Percentiles rank a stretch among this genome's conserved stretches.
phyloP scores from a whole-genome alignment of 2,329 filamentous ascomycete genomes.

The Alternaria ethzedia region DNA sequence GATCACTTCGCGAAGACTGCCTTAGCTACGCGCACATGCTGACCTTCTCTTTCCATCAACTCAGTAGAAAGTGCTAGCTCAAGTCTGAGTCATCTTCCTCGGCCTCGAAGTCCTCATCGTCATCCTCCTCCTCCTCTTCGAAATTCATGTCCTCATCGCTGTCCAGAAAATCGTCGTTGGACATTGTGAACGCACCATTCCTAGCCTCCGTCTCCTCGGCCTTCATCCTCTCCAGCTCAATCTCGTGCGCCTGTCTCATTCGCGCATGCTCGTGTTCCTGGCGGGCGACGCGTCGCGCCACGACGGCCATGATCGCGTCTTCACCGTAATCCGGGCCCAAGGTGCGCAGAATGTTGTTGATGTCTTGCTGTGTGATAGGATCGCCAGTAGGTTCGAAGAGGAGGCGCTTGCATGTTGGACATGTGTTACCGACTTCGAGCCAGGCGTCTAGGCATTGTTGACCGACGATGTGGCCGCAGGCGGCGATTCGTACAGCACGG shows the following conservation, averaged over 20 bases:
- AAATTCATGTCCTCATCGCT: conserved; percentile 17
- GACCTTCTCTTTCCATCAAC: background rate
- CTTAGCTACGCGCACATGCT: background rate
- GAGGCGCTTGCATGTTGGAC: conserved; percentile 25
- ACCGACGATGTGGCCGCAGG: conserved; percentile 27
- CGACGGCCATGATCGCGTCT: background rate
- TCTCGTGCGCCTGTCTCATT: conserved; percentile 4
- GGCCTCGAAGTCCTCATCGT: background rate
- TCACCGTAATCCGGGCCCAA: conserved; percentile 3
- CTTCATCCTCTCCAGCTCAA: conserved; percentile 6
- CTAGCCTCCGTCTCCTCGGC: background rate
- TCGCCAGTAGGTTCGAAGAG: conserved; percentile 17
- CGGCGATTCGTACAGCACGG: conserved; percentile 19
- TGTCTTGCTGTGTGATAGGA: conserved; percentile 15
- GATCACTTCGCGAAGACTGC: background rate
- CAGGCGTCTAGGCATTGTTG: conserved; percentile 23
- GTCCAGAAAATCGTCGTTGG: conserved; percentile 7
- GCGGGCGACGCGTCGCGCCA: conserved; percentile 12
- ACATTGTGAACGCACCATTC: background rate
- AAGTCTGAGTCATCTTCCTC: background rate
- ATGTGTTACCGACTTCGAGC: conserved; percentile 25
- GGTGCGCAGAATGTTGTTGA: background rate
- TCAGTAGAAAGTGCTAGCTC: background rate
- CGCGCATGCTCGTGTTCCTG: conserved; percentile 3
- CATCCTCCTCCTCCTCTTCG: background rate